Evolutionary conservation across 2,329 filamentous ascomycete genomes (phyloP), one percentile per base, ranked within the genome.

Genomic region (Venturia asperata): DNA sequence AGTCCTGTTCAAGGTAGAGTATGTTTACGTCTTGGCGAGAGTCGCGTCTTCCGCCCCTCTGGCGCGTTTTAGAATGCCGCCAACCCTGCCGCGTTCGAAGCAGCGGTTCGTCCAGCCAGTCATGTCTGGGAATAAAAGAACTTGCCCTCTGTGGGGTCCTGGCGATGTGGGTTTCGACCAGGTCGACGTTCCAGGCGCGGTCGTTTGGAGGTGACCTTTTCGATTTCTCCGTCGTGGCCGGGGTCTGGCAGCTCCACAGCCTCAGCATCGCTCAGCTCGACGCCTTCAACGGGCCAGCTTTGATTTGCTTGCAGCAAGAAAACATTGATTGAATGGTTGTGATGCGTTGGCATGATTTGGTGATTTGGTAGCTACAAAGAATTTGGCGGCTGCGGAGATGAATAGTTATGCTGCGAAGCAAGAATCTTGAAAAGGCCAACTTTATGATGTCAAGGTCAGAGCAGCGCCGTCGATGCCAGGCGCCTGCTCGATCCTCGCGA

Each of bases 321-420:
- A 55, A 55, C 3, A 27, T 34, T 37, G 30, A 37, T 37, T 34
- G 27, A 19, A 34, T 6, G 13, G 30, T 10, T 2, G 1, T 21
- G 52, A 58, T 58, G 52, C 52, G 52, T n/a, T 58, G 52, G 52
- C 52, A 58, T 27, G 37, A n/a, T n/a, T n/a, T n/a, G n/a, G n/a
- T n/a, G n/a, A n/a, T n/a, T n/a, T n/a, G n/a, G n/a, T n/a, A n/a
- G n/a, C n/a, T n/a, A n/a, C n/a, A n/a, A n/a, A 58, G 4, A 58
- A 27, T 58, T 34, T 56, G 49, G 49, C 49, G 24, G 24, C 11
- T 34, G 15, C 24, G 49, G 49, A 56, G 15, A 56, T 56, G 52
- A 47, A n/a, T 2, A 41, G 2, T 2, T 10, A 47, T n/a, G 45
- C 13, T 47, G 21, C 45, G 17, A 34, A 37, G 52, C 30, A 34